Conservation (phyloP, 345 rosid species). For the Chamaenerion angustifolium region DNA sequence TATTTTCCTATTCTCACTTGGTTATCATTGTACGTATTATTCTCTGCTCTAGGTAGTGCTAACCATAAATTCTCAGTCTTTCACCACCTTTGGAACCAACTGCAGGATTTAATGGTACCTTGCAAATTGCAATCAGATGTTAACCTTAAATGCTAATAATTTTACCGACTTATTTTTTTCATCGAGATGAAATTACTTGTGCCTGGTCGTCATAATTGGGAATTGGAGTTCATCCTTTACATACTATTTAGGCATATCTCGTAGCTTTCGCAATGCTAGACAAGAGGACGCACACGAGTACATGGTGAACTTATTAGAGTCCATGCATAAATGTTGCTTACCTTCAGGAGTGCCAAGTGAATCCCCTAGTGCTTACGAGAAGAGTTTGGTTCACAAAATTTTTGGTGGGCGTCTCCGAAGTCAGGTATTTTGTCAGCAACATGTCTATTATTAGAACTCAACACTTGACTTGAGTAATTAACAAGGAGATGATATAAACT, state of each 20-base stretch:
- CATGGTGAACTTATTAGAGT: conserved; percentile 89
- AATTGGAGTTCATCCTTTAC: conserved; percentile 24
- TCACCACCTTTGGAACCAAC: neutral
- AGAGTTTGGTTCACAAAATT: conserved; percentile 87
- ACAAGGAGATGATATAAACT: too few relatives aligned
- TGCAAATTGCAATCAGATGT: too few relatives aligned
- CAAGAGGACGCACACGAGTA: conserved; percentile 98
- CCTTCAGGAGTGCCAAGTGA: conserved; percentile 89
- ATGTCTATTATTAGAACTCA: neutral
- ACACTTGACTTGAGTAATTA: too few relatives aligned
- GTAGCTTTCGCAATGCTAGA: conserved; percentile 60
- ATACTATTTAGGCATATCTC: conserved; percentile 63
- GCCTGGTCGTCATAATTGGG: neutral
- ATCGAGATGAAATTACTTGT: neutral
- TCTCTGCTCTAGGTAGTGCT: too few relatives aligned
- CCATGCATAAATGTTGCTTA: conserved; percentile 93
- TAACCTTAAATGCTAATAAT: neutral
- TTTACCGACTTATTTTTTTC: neutral
- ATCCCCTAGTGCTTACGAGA: conserved; percentile 81
- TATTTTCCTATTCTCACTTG: too few relatives aligned
- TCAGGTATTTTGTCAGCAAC: conserved; percentile 38
- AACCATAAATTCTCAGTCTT: too few relatives aligned
- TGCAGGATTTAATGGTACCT: too few relatives aligned
- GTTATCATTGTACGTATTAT: too few relatives aligned
- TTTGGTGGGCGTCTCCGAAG: conserved; percentile 92